Base-by-base conservation (phyloP, 1,284 basidiomycete genomes). In the Ustilago crameri region DNA sequence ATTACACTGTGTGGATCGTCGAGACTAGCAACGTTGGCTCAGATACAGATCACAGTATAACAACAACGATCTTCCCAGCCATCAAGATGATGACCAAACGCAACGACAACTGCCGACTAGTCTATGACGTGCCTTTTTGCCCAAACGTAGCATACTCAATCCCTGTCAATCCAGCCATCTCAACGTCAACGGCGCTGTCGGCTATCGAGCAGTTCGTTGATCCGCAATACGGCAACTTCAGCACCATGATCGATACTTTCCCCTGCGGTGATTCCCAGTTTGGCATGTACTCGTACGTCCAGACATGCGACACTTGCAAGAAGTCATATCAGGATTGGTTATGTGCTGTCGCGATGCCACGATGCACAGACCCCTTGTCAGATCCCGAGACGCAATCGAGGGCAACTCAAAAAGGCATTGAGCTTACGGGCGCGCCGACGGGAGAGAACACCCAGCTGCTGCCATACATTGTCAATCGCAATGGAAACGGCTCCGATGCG, bases 121-220 rank as follows among this genome's bases (percentile, higher is more conserved):
- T 85, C 3, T 79, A 76, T 56, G 76, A 83, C 47, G 63, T 84
- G 15, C 64, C 76, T 4, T 84, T 84, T 53, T 85, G 85, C 57
- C 85, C 85, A 1, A 61, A 77, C 8, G 77, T 85, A 23, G 85
- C 85, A 12, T 85, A 85, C 58, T 75, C 84, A n/a, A 83, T 85
- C 32, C 85, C 85, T 0, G 65, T 84, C 14, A 78, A 80, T 5
- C 76, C 76, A 1, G 43, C 55, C 0, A 65, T 84, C 32, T 58
- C 79, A 3, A 81, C 79, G 1, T 22, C 41, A 2, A 38, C 61
- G 5, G 82, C 84, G 8, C 43, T 85, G 14, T 40, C 68, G 10
- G 75, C 70, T 37, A 81, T 84, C 65, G 71, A 83, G 50, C 27
- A 57, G 7, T 76, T 79, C n/a, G 62, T 85, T 27, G 45, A 54